Conservation (phyloP, 1,284 basidiomycete genomes). For the Moniliella sp. region DNA sequence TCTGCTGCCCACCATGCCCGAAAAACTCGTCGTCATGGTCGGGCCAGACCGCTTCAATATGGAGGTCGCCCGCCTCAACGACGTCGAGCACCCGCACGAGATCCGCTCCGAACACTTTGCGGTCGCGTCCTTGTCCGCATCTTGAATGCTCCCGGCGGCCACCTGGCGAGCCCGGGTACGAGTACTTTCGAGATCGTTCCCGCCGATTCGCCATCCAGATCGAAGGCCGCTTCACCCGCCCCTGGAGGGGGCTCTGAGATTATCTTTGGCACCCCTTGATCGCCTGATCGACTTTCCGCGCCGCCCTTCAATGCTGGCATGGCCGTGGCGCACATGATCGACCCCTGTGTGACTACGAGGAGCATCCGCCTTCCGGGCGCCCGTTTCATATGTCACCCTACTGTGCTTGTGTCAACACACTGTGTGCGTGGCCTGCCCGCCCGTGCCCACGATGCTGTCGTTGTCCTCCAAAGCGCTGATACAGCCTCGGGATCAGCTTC, state of each 20-base stretch:
- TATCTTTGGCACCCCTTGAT: constrained; percentile 27
- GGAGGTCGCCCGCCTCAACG: constrained; percentile 32
- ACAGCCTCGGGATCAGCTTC: background rate
- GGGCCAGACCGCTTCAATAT: constrained; percentile 33
- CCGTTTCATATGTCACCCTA: constrained; percentile 37
- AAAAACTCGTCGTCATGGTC: constrained; percentile 33
- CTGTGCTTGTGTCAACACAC: constrained; percentile 35
- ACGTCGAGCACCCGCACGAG: constrained; percentile 29
- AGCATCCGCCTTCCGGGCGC: constrained; percentile 30
- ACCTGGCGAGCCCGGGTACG: constrained; percentile 18
- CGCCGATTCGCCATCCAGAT: constrained; percentile 36
- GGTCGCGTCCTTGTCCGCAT: constrained; percentile 36
- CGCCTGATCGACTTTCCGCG: constrained; percentile 28
- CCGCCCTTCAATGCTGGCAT: constrained; percentile 35
- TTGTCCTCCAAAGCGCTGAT: constrained; percentile 22
- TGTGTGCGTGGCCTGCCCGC: constrained; percentile 34
- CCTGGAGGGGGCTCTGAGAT: constrained; percentile 16
- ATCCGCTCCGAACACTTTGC: constrained; percentile 35
- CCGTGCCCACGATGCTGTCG: constrained; percentile 30
- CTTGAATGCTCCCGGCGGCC: constrained; percentile 31
- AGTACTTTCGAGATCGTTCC: constrained; percentile 28
- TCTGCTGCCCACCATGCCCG: too few relatives aligned
- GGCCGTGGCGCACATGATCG: constrained; percentile 33
- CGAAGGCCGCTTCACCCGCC: constrained; percentile 36
- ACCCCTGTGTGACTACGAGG: constrained; percentile 18